Percentiles rank a stretch among this genome's conserved stretches.
phyloP scores from a whole-genome alignment of 495 filamentous ascomycete genomes.

The Aeminium ludgeri region DNA sequence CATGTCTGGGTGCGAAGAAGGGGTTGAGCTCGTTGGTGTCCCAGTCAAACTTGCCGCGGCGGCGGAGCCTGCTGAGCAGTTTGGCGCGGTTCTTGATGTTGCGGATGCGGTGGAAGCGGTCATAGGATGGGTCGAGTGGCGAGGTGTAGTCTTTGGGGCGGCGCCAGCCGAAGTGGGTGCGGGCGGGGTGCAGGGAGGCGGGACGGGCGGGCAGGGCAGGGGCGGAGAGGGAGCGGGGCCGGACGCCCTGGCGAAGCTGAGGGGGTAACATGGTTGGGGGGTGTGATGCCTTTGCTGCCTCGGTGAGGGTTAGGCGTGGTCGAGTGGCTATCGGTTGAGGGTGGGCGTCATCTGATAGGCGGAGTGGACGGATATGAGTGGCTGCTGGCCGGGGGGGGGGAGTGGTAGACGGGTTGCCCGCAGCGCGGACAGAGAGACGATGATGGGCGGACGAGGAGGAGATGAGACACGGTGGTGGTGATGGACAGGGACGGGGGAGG shows the following conservation, averaged over 20 bases:
- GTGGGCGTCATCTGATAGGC: too few relatives aligned
- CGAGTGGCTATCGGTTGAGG: too few relatives aligned
- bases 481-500: too few relatives aligned
- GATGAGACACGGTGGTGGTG: too few relatives aligned
- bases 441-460: too few relatives aligned
- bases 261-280: neutral
- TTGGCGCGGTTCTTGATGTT: conserved; percentile 12
- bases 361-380: too few relatives aligned
- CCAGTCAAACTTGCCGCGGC: conserved; percentile 9
- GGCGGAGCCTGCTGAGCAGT: conserved; percentile 7
- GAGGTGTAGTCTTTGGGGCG: conserved; percentile 4
- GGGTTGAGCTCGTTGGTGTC: conserved; percentile 4
- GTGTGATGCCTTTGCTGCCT: too few relatives aligned
- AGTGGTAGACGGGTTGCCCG: too few relatives aligned
- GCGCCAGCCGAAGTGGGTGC: conserved; percentile 4
- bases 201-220: neutral
- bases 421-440: too few relatives aligned
- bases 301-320: too few relatives aligned
- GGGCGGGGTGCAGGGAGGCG: neutral
- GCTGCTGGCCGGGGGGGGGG: too few relatives aligned
- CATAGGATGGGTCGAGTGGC: conserved; percentile 7
- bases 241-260: neutral
- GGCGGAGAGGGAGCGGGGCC: neutral
- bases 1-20: conserved; percentile 14
- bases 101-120: conserved; percentile 8